Evolutionary conservation across 2,329 filamentous ascomycete species (phyloP).

Genomic region (Parastagonospora nodorum): DNA sequence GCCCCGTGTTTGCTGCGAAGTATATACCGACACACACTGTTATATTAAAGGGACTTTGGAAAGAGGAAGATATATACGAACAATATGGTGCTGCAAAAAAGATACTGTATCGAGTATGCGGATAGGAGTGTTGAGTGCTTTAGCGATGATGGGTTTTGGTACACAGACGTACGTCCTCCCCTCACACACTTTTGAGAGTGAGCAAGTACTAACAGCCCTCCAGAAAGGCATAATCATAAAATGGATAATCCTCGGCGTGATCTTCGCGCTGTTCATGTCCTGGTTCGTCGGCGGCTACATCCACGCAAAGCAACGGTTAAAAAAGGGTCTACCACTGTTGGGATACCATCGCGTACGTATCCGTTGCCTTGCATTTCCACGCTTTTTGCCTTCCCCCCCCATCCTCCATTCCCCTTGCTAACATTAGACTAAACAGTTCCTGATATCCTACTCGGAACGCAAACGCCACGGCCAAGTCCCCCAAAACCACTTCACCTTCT

Average conservation of each 20-base stretch:
- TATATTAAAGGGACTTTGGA: too few species aligned
- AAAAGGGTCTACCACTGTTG: slow-evolving; percentile 68
- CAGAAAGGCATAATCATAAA: slow-evolving; percentile 70
- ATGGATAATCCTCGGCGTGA: slow-evolving; percentile 69
- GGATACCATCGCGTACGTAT: slow-evolving; percentile 67
- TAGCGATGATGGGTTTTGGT: slow-evolving; percentile 41
- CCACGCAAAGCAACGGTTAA: slow-evolving; percentile 71
- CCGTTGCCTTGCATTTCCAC: background rate
- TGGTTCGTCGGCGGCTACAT: slow-evolving; percentile 72
- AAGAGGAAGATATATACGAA: slow-evolving; percentile 6
- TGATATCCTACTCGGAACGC: slow-evolving; percentile 48
- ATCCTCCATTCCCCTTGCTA: background rate
- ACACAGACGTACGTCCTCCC: slow-evolving; percentile 31
- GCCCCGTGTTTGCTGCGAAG: background rate
- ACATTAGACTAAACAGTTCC: slow-evolving; percentile 38
- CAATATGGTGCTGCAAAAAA: slow-evolving; percentile 33
- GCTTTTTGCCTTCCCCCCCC: background rate
- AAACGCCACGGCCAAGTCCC: slow-evolving; percentile 37
- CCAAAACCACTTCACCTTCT: slow-evolving; percentile 48
- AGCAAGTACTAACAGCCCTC: background rate
- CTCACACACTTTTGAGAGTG: background rate
- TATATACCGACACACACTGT: background rate
- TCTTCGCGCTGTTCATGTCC: slow-evolving; percentile 63
- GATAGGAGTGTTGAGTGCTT: slow-evolving; percentile 35
- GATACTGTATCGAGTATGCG: slow-evolving; percentile 33